These are phyloP conservation scores for Venturia effusa DNA, from an alignment of 2,329 filamentous ascomycete species.

Conservation along the genomic window DNA sequence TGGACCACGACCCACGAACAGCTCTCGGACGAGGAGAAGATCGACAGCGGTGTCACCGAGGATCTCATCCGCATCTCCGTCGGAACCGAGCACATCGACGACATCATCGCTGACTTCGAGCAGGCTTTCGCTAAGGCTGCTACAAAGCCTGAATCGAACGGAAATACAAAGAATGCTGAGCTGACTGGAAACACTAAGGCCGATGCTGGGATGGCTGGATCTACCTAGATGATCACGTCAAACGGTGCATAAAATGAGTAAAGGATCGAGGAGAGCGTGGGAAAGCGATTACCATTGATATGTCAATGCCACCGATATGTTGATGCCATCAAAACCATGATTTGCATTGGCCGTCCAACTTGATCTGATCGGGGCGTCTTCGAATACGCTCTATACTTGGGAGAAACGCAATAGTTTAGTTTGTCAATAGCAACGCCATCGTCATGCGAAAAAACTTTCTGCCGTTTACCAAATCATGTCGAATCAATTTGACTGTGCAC, in stretches of 20 bases:
- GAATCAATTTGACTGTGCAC: too few species aligned
- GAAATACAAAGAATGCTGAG: constrained; percentile 15
- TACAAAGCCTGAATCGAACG: constrained; percentile 31
- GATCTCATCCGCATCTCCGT: constrained; percentile 93
- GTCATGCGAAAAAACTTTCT: too few species aligned
- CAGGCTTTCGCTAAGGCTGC: constrained; percentile 63
- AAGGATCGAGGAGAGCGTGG: neutral
- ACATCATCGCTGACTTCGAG: constrained; percentile 92
- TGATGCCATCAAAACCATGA: too few species aligned
- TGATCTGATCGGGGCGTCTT: too few species aligned
- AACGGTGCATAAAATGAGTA: neutral
- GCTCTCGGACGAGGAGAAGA: constrained; percentile 69
- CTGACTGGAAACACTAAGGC: neutral
- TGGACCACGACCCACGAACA: constrained; percentile 96
- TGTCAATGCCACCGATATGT: too few species aligned
- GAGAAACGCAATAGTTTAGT: too few species aligned
- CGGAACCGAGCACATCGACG: constrained; percentile 92
- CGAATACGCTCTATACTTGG: too few species aligned
- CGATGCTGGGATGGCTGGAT: constrained; percentile 3
- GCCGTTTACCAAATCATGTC: too few species aligned
- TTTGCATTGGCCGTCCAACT: too few species aligned
- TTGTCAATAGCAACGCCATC: too few species aligned
- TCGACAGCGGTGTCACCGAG: constrained; percentile 72
- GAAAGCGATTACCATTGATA: too few species aligned
- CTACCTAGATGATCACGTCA: neutral